Base-by-base conservation (phyloP, 345 rosid genomes). In the Kernera saxatilis region DNA sequence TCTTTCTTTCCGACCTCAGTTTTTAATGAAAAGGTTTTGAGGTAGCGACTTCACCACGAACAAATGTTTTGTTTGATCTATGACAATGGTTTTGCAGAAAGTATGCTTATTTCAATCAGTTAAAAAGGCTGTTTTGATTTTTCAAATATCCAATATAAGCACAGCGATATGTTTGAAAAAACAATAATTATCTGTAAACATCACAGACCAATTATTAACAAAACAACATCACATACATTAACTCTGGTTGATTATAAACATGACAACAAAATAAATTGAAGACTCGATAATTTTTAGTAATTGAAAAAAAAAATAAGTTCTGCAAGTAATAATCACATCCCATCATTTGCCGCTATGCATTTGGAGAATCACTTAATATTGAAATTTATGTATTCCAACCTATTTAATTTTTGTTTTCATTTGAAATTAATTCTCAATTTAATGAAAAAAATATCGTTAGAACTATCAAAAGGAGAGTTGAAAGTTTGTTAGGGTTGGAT, bases 401-500 rank as follows among this genome's bases (percentile, higher is more conserved):
- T n/a, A 5, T 3, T 51, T 21, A 14, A 50, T 17, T 48, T 53
- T 46, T 39, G 5, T 0, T 33, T 23, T 25, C 46, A 10, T 3
- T 54, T 18, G 44, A 48, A 46, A 39, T 37, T 21, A 73, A 66
- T 48, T 50, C 35, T 1, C 55, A 58, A 74, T 61, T 69, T 1
- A 75, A 61, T 44, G 70, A 35, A 45, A 62, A 26, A 54, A n/a
- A 40, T 46, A 49, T 22, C 26, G 75, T 63, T 63, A 62, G 75
- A 69, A 70, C 79, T 26, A 61, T 54, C 18, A 62, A 75, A 67
- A 35, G 59, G 22, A 14, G 58, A 21, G 74, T 69, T 75, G 79
- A 76, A 76, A 76, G 75, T 76, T 69, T 8, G 79, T 69, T 75
- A 75, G 79, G 39, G 70, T 25, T 62, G 60, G 12, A 43, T 75